Evolutionary conservation across 371 early-diverging fungal species (phyloP).

Genomic region (Cokeromyces recurvatus): DNA sequence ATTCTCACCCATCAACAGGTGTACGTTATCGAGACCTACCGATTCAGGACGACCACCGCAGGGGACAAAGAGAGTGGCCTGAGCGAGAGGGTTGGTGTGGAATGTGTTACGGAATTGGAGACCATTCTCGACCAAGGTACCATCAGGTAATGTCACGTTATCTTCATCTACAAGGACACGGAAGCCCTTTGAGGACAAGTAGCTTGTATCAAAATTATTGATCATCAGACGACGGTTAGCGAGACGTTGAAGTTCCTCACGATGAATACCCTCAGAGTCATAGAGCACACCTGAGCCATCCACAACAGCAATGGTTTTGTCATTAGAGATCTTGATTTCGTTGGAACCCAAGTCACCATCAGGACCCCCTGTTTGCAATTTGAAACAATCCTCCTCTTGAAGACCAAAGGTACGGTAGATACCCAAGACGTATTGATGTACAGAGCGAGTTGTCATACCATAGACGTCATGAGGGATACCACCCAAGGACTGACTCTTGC

Average conservation of each 20-base stretch:
- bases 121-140: constrained; percentile 84
- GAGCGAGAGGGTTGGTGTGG: constrained; percentile 80
- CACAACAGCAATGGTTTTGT: constrained; percentile 92
- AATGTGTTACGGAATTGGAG: constrained; percentile 94
- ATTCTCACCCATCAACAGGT: constrained; percentile 67
- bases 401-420: constrained; percentile 88
- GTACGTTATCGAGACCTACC: constrained; percentile 90
- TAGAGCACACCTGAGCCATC: constrained; percentile 96
- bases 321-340: constrained; percentile 97
- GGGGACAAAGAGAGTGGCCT: constrained; percentile 93
- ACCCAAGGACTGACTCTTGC: constrained; percentile 93
- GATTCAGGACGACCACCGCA: constrained; percentile 98
- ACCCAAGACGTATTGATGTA: constrained; percentile 97
- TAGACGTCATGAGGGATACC: constrained; percentile 97
- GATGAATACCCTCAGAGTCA: constrained; percentile 92
- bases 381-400: constrained; percentile 74
- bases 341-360: constrained; percentile 98
- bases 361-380: constrained; percentile 97
- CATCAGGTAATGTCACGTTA: constrained; percentile 84
- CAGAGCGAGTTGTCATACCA: constrained; percentile 98
- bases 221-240: constrained; percentile 86
- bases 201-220: constrained; percentile 77
- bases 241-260: constrained; percentile 78
- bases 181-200: constrained; percentile 84
- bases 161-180: constrained; percentile 91